Percentiles rank a stretch among this genome's conserved stretches.
These are phyloP conservation scores for Nakazawaea sp. DNA, from an alignment of 805 yeast species.

Conservation along the genomic window DNA sequence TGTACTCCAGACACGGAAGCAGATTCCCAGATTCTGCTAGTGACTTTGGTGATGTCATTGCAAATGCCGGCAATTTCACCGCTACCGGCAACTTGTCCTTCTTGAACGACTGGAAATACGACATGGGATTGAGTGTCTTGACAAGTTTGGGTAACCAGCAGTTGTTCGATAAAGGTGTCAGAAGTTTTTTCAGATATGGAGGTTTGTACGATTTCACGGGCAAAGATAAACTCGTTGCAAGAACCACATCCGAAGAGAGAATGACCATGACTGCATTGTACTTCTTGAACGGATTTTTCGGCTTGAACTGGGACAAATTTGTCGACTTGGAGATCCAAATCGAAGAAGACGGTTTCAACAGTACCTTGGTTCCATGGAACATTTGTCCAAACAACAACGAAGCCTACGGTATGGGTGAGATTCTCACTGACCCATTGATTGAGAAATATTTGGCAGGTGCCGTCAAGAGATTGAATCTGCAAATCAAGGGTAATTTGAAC, in stretches of 20 bases:
- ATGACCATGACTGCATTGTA: constrained; percentile 39
- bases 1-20: constrained; percentile 6
- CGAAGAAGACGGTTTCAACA: constrained; percentile 13
- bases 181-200: constrained; percentile 15
- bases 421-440: constrained; percentile 5
- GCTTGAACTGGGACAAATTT: constrained; percentile 18
- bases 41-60: background rate
- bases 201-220: constrained; percentile 12
- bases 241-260: constrained; percentile 38
- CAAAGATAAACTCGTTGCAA: constrained; percentile 13
- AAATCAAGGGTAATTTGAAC: constrained; percentile 16
- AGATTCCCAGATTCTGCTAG: constrained; percentile 3
- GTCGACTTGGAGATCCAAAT: constrained; percentile 13
- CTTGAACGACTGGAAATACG: constrained; percentile 10
- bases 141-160: constrained; percentile 16
- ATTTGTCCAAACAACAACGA: constrained; percentile 15
- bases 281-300: constrained; percentile 44
- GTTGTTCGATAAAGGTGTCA: constrained; percentile 16
- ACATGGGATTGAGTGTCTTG: constrained; percentile 13
- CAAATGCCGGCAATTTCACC: constrained; percentile 4
- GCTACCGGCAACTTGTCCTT: constrained; percentile 9
- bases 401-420: constrained; percentile 18
- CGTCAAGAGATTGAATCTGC: constrained; percentile 4
- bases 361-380: constrained; percentile 13
- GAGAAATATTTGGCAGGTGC: background rate